phyloP scores from a whole-genome alignment of 2,329 filamentous ascomycete genomes.

The Geosmithia morbida region DNA sequence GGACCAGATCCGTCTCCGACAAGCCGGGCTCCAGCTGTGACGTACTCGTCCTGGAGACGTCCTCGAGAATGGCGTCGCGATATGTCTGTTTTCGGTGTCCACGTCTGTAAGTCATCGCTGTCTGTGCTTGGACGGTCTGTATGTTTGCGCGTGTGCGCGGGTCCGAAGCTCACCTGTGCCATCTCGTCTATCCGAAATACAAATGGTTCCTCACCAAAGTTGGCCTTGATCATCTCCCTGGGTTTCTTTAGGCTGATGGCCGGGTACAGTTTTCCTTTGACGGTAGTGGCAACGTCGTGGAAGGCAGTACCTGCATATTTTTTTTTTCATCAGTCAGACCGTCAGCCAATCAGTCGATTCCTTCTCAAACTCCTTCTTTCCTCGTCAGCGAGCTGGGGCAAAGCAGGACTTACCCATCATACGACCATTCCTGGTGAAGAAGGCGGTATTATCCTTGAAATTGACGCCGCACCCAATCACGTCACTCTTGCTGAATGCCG shows the following conservation, averaged over 20 bases:
- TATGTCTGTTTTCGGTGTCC: too few species aligned
- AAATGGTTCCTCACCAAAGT: conserved; percentile 64
- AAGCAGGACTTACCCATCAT: conserved; percentile 37
- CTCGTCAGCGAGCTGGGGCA: too few species aligned
- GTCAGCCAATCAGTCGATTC: too few species aligned
- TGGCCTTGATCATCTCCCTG: conserved; percentile 46
- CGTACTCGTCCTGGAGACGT: conserved; percentile 46
- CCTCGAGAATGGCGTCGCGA: conserved; percentile 38
- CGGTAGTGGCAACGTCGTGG: conserved; percentile 39
- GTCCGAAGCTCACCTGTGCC: too few species aligned
- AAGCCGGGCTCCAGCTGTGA: conserved; percentile 41
- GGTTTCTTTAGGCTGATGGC: conserved; percentile 50
- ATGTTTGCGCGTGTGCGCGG: too few species aligned
- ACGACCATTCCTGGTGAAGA: conserved; percentile 53
- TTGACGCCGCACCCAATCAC: conserved; percentile 53
- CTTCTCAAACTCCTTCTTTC: too few species aligned
- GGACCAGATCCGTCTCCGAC: conserved; percentile 65
- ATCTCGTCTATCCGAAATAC: conserved; percentile 82
- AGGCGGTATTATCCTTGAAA: conserved; percentile 47
- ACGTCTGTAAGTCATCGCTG: too few species aligned
- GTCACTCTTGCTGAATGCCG: conserved; percentile 39
- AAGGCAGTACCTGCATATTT: conserved; percentile 49
- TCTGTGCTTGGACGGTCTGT: too few species aligned
- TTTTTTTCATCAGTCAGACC: too few species aligned
- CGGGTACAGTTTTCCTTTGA: conserved; percentile 49